Evolutionary conservation across 2,329 filamentous ascomycete genomes (phyloP), one percentile per base, ranked within the genome.

Genomic region (Metarhizium humberi): DNA sequence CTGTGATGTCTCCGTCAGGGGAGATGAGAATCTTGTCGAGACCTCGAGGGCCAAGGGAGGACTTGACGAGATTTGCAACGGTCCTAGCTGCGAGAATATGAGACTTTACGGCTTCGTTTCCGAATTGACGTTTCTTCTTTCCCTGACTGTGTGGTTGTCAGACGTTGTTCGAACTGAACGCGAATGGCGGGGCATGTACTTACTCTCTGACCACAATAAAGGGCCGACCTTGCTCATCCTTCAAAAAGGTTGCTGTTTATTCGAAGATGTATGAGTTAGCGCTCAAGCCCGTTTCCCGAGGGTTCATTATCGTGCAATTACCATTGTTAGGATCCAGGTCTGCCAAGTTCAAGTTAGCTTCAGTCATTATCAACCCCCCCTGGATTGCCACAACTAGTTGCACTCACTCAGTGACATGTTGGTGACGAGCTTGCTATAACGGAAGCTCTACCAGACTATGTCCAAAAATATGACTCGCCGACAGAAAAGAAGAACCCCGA

Each of bases 21-120:
- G 94, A 99, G 66, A 99, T 99, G 65, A 99, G 83, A 69, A 99
- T 99, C 79, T 99, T 99, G 79, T 99, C 94, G 68, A 99, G 85
- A 60, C 94, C 94, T 64, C 94, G 88, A 54, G 94, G 94, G 52
- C 94, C 94, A 65, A 99, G 81, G 61, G 95, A 99, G 58, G 90
- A 94, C 80, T 95, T 96, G 75, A 99, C 90, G 65, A 99, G 94
- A 75, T 91, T 95, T 64, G 94, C 88, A 64, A 99, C 92, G 56
- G 94, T 97, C 70, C 92, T 86, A 55, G 95, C 95, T 58, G 94
- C 92, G 66, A 97, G 85, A 67, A 99, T 99, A 76, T 99, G 95
- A 66, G 91, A 90, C 76, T 99, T 99, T 73, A 99, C 90, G 53
- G 94, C 94, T 69, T 99, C 94, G 73, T 87, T 96, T 67, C 94